These are phyloP conservation scores for Forsythia viridissima DNA, from an alignment of 257 asterid genomes.

Conservation along the genomic window DNA sequence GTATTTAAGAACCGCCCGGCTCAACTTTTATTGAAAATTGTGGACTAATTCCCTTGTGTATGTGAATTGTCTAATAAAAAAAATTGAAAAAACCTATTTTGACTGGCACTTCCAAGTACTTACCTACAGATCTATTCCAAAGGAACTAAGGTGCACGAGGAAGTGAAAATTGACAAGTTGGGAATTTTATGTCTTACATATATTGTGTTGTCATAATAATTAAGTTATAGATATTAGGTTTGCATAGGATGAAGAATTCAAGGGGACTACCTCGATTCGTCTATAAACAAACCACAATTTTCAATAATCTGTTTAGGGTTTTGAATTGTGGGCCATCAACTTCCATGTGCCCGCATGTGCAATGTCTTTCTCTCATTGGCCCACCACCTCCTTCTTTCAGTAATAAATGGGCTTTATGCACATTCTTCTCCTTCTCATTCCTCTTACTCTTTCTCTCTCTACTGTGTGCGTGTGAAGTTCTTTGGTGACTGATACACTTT, in stretches of 20 bases:
- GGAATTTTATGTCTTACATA: conserved; percentile 23
- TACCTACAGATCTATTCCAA: conserved; percentile 6
- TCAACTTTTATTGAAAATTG: neutral
- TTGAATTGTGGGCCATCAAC: conserved; percentile 58
- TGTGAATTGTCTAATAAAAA: neutral
- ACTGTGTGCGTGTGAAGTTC: neutral
- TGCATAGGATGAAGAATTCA: conserved; percentile 32
- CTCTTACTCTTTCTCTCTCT: conserved; percentile 13
- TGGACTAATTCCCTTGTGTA: neutral
- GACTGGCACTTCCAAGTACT: conserved; percentile 2
- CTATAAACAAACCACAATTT: conserved; percentile 13
- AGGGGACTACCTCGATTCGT: neutral
- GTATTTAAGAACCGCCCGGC: neutral
- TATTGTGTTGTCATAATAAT: conserved; percentile 30
- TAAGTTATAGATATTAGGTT: conserved; percentile 45
- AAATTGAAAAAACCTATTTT: neutral
- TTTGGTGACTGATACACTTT: conserved; percentile 17
- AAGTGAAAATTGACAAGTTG: conserved; percentile 17
- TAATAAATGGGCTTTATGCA: conserved; percentile 63
- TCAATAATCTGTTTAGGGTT: conserved; percentile 41
- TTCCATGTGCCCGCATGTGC: conserved; percentile 96
- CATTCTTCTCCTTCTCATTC: conserved; percentile 41
- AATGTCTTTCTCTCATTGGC: conserved; percentile 63
- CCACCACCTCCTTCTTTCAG: conserved; percentile 67
- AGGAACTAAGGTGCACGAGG: conserved; percentile 10